A percentile compares a stretch with the other conserved stretches of the same genome.
Evolutionary conservation across 176 grass and related monocot species (phyloP).

Genomic region (Carex kokanica): DNA sequence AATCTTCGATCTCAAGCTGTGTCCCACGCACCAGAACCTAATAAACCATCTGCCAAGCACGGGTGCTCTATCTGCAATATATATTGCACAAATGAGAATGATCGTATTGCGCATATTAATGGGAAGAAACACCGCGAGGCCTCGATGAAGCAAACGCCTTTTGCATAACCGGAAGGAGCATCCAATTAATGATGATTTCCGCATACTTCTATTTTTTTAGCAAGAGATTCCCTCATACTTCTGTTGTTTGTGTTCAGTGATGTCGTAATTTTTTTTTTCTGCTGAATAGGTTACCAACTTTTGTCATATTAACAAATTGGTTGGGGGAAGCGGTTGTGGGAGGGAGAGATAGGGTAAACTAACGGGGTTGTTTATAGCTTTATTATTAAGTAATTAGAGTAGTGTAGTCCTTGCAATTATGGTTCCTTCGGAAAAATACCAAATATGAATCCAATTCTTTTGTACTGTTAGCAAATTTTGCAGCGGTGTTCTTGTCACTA

Average conservation of each 20-base stretch:
- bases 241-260: not conserved
- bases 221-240: not conserved
- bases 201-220: no score
- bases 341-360: not conserved
- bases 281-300: not conserved
- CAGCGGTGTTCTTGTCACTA: no score
- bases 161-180: not conserved
- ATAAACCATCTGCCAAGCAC: not conserved
- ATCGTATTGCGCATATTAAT: not conserved
- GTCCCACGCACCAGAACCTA: not conserved
- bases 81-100: not conserved
- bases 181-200: not conserved
- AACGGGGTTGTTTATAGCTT: not conserved
- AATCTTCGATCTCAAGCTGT: slow-evolving; percentile 18
- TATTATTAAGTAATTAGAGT: not conserved
- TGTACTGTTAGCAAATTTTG: not conserved
- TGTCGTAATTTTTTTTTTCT: not conserved
- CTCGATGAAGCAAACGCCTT: not conserved
- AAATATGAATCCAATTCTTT: not conserved
- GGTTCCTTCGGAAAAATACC: not conserved
- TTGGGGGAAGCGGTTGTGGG: not conserved
- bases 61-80: not conserved
- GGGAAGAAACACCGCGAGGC: slow-evolving; percentile 4
- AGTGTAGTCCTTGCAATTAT: not conserved
- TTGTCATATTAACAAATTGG: not conserved